Evolutionary conservation across 768 basidiomycete genomes (phyloP), one percentile per base, ranked within the genome.

Genomic region (Lactifluus hygrophoroides): DNA sequence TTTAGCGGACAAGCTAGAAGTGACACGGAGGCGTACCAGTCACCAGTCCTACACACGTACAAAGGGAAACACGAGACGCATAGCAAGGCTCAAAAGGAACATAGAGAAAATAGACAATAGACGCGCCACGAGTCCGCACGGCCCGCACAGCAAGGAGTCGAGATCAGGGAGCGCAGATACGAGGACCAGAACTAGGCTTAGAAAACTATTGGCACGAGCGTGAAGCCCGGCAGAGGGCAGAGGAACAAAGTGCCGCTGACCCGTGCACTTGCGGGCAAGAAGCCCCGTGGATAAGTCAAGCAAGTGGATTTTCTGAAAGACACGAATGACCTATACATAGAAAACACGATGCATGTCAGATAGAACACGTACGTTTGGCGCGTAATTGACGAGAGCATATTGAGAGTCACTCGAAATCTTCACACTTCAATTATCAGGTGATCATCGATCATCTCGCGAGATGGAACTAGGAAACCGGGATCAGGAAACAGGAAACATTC

Each of bases 191-290:
- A n/a, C n/a, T n/a, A n/a, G n/a, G n/a, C n/a, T n/a, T n/a, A n/a
- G n/a, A n/a, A n/a, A n/a, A n/a, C n/a, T n/a, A n/a, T n/a, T n/a
- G n/a, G n/a, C n/a, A n/a, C n/a, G n/a, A n/a, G n/a, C n/a, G n/a
- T n/a, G n/a, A n/a, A n/a, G n/a, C n/a, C n/a, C n/a, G n/a, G n/a
- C n/a, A n/a, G n/a, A n/a, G n/a, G n/a, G n/a, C n/a, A n/a, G n/a
- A n/a, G n/a, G n/a, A n/a, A n/a, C n/a, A n/a, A n/a, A n/a, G n/a
- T 95, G 92, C 30, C 79, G 80, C 62, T 96, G 94, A 8, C 94
- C 96, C 3, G 82, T 82, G 68, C 87, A 95, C 71, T 85, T 92
- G 60, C 88, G 85, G 25, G 85, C 78, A 57, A 90, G 75, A 52
- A 81, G 81, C 25, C 81, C 81, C 28, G 82, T 77, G 28, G 80